Base-by-base conservation (phyloP, 495 filamentous ascomycete species). In the Oleoguttula mirabilis region DNA sequence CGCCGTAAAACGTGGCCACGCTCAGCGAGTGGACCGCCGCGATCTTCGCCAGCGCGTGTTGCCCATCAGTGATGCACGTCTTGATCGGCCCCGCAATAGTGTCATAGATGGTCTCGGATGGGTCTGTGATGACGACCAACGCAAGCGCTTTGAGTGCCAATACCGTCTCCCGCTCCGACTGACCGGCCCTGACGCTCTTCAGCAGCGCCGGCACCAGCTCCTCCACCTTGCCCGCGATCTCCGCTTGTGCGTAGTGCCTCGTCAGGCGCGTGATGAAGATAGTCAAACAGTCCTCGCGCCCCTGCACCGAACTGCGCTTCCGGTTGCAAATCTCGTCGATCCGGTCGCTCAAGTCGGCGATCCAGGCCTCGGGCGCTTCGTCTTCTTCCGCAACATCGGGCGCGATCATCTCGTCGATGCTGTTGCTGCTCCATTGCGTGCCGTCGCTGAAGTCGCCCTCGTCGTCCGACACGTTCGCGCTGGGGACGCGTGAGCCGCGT, bases 291-390 rank as follows among this genome's bases (percentile, higher is more conserved):
- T 76, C 71, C 55, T 93, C 88, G 22, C 88, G 76, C 11, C 82
- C 80, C 50, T 84, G 75, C n/a, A 72, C 71, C 43, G 78, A 86
- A 58, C 77, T 84, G 41, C 81, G 75, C 68, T 94, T 98, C 50
- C 85, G 77, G 51, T 94, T 84, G 17, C 84, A 64, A 16, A 95
- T 77, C 55, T 88, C 83, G 39, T 81, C 68, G 36, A 94, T 76
- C n/a, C 76, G 72, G 51, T 81, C 75, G 11, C 62, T 65, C 1
- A 94, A 66, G 43, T 78, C 77, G 15, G 79, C 67, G 19, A 72
- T 69, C 80, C 82, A 85, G 21, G 67, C 65, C 22, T 63, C 64
- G 41, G 73, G 62, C 11, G 54, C 39, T 21, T 65, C 66, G 6
- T 66, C 63, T 2, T 17, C 59, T 4, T 75, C 76, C n/a, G 22